Conservation (phyloP, 2,329 filamentous ascomycete genomes). For the Zymoseptoria brevis region DNA sequence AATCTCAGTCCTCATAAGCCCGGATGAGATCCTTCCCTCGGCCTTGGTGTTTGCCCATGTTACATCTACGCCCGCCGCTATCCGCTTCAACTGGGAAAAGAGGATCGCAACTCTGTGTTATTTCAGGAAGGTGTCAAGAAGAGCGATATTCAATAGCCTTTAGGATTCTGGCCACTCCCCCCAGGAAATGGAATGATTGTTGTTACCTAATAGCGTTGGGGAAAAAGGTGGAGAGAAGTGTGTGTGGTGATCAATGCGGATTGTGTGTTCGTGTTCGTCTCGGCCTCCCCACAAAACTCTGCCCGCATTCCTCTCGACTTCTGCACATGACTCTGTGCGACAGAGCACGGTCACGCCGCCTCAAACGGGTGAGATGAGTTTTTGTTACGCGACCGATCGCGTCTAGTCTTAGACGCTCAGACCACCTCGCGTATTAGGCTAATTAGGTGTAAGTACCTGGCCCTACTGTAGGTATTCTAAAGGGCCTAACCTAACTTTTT, state of each 20-base stretch:
- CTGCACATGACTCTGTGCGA: background rate
- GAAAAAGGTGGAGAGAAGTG: background rate
- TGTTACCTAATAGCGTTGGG: background rate
- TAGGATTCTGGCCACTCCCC: background rate
- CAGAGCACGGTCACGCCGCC: too few species aligned
- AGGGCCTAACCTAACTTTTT: too few species aligned
- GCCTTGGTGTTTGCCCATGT: background rate
- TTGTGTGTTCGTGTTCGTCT: background rate
- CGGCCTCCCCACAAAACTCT: background rate
- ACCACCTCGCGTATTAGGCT: too few species aligned
- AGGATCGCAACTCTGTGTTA: background rate
- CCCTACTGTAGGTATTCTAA: too few species aligned
- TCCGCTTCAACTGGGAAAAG: background rate
- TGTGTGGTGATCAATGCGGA: background rate
- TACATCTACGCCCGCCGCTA: background rate
- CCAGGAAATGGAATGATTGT: background rate
- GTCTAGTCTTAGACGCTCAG: too few species aligned
- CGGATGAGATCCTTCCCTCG: background rate
- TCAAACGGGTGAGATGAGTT: too few species aligned
- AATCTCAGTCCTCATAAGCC: too few species aligned
- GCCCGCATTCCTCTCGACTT: background rate
- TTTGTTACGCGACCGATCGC: too few species aligned
- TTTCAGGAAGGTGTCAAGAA: background rate
- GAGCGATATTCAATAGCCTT: background rate
- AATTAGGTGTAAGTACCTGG: too few species aligned